Percentiles rank a stretch among this genome's conserved stretches.
These are phyloP conservation scores for Phytopythium montanum DNA, from an alignment of 352 stramenopile genomes.

Conservation along the genomic window DNA sequence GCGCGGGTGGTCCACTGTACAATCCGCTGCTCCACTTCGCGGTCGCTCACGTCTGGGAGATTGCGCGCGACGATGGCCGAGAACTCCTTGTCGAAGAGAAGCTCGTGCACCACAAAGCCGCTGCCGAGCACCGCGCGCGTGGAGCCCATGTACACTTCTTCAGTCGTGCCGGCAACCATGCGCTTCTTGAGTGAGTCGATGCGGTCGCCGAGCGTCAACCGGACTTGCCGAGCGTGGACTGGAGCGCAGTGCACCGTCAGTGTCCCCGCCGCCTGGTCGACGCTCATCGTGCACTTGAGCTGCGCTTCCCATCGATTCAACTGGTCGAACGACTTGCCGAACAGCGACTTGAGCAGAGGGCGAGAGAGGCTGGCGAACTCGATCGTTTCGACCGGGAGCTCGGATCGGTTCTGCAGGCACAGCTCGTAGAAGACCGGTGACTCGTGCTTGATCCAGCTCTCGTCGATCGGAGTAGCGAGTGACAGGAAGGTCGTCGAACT, in stretches of 20 bases:
- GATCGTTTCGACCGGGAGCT: background rate
- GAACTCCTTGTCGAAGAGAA: background rate
- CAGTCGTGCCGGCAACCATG: background rate
- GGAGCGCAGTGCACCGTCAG: background rate
- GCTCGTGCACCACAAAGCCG: background rate
- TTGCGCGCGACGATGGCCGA: background rate
- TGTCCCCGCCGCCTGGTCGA: constrained; percentile 10
- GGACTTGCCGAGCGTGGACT: background rate
- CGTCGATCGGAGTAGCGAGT: background rate
- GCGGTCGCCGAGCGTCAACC: background rate
- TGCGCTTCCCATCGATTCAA: constrained; percentile 13
- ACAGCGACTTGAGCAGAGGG: constrained; percentile 11
- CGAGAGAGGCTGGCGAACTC: constrained; percentile 6
- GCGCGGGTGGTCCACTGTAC: background rate
- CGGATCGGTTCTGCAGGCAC: background rate
- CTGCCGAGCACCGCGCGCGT: background rate
- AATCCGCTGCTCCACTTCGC: background rate
- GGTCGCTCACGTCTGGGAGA: background rate
- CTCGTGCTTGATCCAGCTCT: background rate
- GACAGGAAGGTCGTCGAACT: background rate
- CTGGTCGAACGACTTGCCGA: constrained; percentile 16
- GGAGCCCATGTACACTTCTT: background rate
- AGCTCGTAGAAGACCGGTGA: background rate
- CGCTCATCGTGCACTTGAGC: constrained; percentile 19
- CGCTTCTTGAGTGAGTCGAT: background rate